phyloP scores from a whole-genome alignment of 306 rosid genomes.

The Geum urbanum region DNA sequence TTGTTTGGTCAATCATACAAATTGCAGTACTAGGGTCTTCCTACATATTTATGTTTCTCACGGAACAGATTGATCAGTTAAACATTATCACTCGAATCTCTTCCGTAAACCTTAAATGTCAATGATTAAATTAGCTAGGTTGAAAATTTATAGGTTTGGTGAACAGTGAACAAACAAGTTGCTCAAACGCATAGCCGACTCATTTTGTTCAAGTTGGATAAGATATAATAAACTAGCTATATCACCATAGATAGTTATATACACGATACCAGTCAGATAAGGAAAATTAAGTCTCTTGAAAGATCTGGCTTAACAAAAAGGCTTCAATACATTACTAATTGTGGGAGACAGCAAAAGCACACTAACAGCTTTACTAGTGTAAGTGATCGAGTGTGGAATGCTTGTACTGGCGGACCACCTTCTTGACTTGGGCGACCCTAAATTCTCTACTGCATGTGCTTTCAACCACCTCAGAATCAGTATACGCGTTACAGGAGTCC shows the following conservation, averaged over 20 bases:
- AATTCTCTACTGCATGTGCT: conserved; percentile 38
- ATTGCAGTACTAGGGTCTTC: background rate
- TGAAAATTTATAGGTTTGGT: background rate
- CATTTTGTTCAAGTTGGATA: background rate
- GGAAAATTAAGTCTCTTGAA: background rate
- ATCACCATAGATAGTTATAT: background rate
- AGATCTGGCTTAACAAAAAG: conserved; percentile 1
- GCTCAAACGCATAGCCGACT: background rate
- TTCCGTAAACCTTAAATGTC: too few relatives aligned
- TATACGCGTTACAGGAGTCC: conserved; percentile 25
- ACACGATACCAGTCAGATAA: too few relatives aligned
- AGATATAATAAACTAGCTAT: background rate
- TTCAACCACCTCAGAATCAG: conserved; percentile 38
- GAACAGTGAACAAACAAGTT: background rate
- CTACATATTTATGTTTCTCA: background rate
- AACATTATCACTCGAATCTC: background rate
- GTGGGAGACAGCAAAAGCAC: conserved; percentile 59
- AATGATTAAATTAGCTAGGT: too few relatives aligned
- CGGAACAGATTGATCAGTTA: background rate
- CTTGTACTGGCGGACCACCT: conserved; percentile 28
- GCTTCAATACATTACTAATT: background rate
- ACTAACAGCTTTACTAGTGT: conserved; percentile 26
- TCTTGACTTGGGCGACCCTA: conserved; percentile 26
- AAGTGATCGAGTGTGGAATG: conserved; percentile 15
- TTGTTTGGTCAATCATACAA: background rate